Evolutionary conservation across 441 rosid genomes (phyloP).

Genomic region (Populus tomentosa): DNA sequence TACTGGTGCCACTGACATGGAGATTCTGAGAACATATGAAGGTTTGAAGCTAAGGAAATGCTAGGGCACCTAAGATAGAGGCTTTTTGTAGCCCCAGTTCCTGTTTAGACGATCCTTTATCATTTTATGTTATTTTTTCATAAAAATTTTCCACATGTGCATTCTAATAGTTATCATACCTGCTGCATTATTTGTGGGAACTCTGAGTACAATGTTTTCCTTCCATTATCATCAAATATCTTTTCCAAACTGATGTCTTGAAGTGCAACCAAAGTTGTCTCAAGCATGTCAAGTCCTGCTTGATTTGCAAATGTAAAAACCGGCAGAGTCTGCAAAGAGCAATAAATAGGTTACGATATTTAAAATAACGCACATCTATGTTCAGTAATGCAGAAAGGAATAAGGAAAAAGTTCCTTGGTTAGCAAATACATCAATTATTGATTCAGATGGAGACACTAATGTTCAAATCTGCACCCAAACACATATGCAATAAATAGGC

Average conservation of each 20-base stretch:
- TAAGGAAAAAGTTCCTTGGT: background rate
- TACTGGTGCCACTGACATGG: background rate
- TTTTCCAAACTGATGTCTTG: constrained; percentile 91
- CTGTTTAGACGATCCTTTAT: background rate
- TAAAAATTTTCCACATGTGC: background rate
- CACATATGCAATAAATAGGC: background rate
- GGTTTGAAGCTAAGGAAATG: background rate
- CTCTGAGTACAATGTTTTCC: constrained; percentile 74
- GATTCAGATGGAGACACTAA: background rate
- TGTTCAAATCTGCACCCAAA: background rate
- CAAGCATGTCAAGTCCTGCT: constrained; percentile 96
- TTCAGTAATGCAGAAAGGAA: no score
- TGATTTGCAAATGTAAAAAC: constrained; percentile 93
- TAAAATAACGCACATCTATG: background rate
- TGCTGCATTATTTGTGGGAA: constrained; percentile 93
- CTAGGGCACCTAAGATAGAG: background rate
- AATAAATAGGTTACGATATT: background rate
- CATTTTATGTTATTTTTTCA: background rate
- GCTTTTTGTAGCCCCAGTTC: background rate
- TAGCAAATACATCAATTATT: background rate
- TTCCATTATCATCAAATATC: constrained; percentile 90
- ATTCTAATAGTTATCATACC: constrained; percentile 31
- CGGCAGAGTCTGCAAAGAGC: constrained; percentile 60
- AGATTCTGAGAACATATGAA: background rate
- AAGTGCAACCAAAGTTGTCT: constrained; percentile 89